Evolutionary conservation across 1,284 basidiomycete species (phyloP), one percentile per base, ranked within the genome.

Genomic region (Papiliotrema laurentii): DNA sequence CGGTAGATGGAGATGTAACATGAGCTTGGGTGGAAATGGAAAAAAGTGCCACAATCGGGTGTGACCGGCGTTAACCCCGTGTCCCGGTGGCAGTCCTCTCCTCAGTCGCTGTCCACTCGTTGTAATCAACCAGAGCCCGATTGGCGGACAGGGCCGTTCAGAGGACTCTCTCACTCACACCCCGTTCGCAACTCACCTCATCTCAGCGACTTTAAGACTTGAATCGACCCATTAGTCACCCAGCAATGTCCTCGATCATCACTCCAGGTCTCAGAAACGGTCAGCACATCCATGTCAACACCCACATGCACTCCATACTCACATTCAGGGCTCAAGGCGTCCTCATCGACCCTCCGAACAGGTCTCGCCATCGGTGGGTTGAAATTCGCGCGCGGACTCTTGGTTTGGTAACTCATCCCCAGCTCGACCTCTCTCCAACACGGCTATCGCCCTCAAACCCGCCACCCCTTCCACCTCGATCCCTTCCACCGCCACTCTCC

Each of bases 351-450:
- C 26, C 49, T 68, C 46, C 55, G 66, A 55, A 65, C 68, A 2
- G 47, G 64, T 10, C 50, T 67, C 30, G 63, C 66, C 36, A 60
- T 67, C 55, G 59, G 65, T 64, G 45, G 39, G 43, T 42, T 13
- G 21, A 2, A n/a, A n/a, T n/a, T n/a, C n/a, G n/a, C n/a, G n/a
- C n/a, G n/a, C n/a, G n/a, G n/a, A n/a, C n/a, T n/a, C n/a, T n/a
- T n/a, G n/a, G n/a, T n/a, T n/a, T n/a, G n/a, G n/a, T n/a, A n/a
- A n/a, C n/a, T 21, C 33, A 19, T 37, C 42, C 40, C 21, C 52
- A 68, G 64, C 55, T 36, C 61, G 69, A 43, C 60, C 66, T 36
- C 43, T 70, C 45, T 48, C 59, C 50, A 64, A 56, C 57, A 56
- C 57, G 41, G 53, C 64, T 47, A 60, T 64, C 50, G 58, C 54